These are phyloP conservation scores for Oidium heveae DNA, from an alignment of 2,329 filamentous ascomycete genomes.

Conservation along the genomic window DNA sequence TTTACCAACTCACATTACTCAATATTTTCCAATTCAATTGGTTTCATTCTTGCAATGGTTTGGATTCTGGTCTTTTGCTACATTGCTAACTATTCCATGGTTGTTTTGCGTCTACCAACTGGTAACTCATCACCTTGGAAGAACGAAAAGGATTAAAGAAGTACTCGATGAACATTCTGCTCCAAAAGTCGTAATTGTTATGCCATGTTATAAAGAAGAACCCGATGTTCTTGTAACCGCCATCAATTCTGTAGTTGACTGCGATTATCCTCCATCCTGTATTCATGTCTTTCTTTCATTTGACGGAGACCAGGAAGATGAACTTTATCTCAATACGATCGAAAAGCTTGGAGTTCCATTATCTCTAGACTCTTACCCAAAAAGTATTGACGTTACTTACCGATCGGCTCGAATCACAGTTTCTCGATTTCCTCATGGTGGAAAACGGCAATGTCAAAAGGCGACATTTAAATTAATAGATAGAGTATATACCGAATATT, in stretches of 20 bases:
- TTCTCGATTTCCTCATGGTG: conserved; percentile 77
- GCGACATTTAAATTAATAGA: conserved; percentile 81
- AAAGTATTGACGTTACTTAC: conserved; percentile 76
- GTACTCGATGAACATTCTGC: conserved; percentile 64
- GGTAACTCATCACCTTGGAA: conserved; percentile 64
- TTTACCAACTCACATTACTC: conserved; percentile 44
- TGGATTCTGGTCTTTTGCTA: conserved; percentile 79
- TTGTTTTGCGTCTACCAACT: conserved; percentile 81
- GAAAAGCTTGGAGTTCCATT: conserved; percentile 62
- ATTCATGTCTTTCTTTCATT: conserved; percentile 92
- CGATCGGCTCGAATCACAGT: conserved; percentile 64
- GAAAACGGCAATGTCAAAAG: conserved; percentile 86
- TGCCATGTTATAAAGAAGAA: conserved; percentile 90
- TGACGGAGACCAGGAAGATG: conserved; percentile 71
- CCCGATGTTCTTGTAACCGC: conserved; percentile 64
- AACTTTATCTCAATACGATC: conserved; percentile 69
- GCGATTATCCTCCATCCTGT: conserved; percentile 77
- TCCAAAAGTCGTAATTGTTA: conserved; percentile 84
- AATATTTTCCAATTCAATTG: conserved; percentile 44
- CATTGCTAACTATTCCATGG: conserved; percentile 70
- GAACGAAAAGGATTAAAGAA: conserved; percentile 58
- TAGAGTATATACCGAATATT: conserved; percentile 68
- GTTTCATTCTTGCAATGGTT: conserved; percentile 70
- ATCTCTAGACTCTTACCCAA: conserved; percentile 53
- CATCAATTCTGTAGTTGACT: conserved; percentile 75